A percentile compares a stretch with the other conserved stretches of the same genome.
phyloP scores from a whole-genome alignment of 164 flowering plant species.

The Cinnamomum chago region DNA sequence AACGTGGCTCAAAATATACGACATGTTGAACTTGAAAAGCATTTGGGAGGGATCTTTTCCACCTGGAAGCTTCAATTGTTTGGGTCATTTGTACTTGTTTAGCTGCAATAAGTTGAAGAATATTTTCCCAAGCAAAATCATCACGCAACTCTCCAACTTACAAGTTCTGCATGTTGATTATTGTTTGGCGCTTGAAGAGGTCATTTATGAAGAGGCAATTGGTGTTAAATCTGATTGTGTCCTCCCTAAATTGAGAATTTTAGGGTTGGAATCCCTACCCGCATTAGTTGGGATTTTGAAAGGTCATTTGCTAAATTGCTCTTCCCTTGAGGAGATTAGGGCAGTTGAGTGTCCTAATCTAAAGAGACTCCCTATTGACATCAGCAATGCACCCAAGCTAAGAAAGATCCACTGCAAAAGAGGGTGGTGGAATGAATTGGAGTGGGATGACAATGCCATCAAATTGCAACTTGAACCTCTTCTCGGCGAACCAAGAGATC shows the following conservation, averaged over 20 bases:
- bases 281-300: not conserved
- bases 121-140: not conserved
- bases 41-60: not conserved
- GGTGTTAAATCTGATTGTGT: not conserved
- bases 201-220: not conserved
- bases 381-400: no score
- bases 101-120: not conserved
- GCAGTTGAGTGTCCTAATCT: not conserved
- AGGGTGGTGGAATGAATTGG: no score
- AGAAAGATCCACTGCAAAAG: no score
- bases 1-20: fast-evolving
- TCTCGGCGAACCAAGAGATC: no score
- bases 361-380: not conserved
- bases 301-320: not conserved
- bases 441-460: no score
- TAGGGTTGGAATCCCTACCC: not conserved
- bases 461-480: no score
- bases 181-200: not conserved
- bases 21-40: not conserved
- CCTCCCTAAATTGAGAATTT: not conserved
- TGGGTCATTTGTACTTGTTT: not conserved
- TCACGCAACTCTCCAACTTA: not conserved
- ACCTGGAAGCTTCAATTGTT: not conserved
- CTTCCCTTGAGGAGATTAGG: not conserved
- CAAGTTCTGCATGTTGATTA: not conserved